Percentiles rank a stretch among this genome's conserved stretches.
phyloP scores from a whole-genome alignment of 2,329 filamentous ascomycete species.

The Paraconiothyrium brasiliense region DNA sequence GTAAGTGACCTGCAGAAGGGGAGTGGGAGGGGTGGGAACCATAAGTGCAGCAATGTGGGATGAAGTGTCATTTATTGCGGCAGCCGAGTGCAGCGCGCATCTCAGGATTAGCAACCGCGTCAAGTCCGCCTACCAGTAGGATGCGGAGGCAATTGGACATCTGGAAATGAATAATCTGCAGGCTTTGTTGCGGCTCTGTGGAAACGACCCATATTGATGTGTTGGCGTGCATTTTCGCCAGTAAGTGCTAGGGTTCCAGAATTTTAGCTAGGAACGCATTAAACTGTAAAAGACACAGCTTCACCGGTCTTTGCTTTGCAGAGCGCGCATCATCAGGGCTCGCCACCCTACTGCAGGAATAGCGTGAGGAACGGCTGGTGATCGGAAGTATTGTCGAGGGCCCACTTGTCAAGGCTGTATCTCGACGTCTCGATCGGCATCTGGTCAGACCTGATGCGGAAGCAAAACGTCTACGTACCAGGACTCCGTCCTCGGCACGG shows the following conservation, averaged over 20 bases:
- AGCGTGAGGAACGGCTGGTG: conserved; percentile 47
- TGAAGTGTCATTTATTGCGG: conserved; percentile 53
- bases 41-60: conserved; percentile 49
- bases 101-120: conserved; percentile 47
- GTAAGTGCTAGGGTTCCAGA: conserved; percentile 64
- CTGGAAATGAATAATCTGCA: conserved; percentile 51
- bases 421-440: conserved; percentile 45
- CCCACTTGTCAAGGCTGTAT: conserved; percentile 46
- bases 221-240: conserved; percentile 88
- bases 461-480: conserved; percentile 46
- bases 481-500: conserved; percentile 33
- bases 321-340: conserved; percentile 43
- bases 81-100: conserved; percentile 51
- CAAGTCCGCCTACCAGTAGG: conserved; percentile 61
- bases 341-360: conserved; percentile 50
- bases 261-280: conserved; percentile 48
- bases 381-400: conserved; percentile 42
- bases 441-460: conserved; percentile 41
- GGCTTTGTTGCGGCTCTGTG: conserved; percentile 55
- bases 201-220: conserved; percentile 73
- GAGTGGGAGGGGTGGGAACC: conserved; percentile 45
- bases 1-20: conserved; percentile 49
- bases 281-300: conserved; percentile 49
- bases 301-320: conserved; percentile 45
- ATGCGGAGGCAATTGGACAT: conserved; percentile 55